Evolutionary conservation across 2,329 filamentous ascomycete genomes (phyloP), one percentile per base, ranked within the genome.

Genomic region (Alternaria burnsii): DNA sequence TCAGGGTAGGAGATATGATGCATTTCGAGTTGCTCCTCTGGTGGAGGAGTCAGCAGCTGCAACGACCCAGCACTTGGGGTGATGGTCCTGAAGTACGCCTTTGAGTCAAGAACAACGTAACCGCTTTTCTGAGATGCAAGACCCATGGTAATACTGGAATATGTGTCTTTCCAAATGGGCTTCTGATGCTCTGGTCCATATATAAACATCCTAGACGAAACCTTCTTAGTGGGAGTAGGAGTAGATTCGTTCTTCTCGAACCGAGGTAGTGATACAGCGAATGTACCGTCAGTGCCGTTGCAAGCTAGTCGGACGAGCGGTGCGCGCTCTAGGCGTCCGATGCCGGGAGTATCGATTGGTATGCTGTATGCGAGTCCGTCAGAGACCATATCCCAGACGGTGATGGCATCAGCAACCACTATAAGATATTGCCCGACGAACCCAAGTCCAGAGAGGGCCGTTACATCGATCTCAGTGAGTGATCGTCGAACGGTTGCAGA

Each of bases 331-430:
- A 48, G 68, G 62, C 52, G 70, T 42, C 79, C 76, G 34, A 60
- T 71, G 61, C 63, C 75, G 59, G 62, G 77, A 36, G 61, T 71
- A 77, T 76, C 58, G 14, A 93, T 80, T 26, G 85, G 81, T 52
- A 91, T 83, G 50, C 87, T 87, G 71, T 90, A 93, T 36, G 87
- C 85, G 47, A 94, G 83, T 68, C 89, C 86, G 70, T 97, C 91
- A 52, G 88, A 84, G 8, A 98, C 91, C 11, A 96, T 85, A 76
- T 99, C 91, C 83, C 93, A 97, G 36, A 97, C 89, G 41, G 88
- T 84, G 9, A 97, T 83, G 28, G 88, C 86, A 43, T 90, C 85
- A 0, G 92, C 92, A 1, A 97, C 81, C 46, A 91, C 85, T 58
- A 98, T 83, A 18, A 99, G 81, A 72, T 90, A 89, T 24, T 89